Base-by-base conservation (phyloP, 2,329 filamentous ascomycete species). In the Aspergillus carbonarius region DNA sequence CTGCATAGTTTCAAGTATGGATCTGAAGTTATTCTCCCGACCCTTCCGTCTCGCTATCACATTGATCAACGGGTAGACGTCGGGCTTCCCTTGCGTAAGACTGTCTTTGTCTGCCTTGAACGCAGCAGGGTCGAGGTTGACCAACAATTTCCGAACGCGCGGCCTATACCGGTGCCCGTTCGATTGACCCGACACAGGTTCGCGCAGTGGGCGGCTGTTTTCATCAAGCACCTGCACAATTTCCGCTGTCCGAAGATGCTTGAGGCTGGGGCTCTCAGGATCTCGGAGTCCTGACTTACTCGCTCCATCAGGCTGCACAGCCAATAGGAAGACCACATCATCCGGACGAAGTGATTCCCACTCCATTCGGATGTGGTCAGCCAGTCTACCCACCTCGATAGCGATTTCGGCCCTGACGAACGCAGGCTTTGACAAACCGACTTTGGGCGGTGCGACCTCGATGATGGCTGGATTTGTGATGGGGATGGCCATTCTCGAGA, bases 11-110 rank as follows among this genome's bases (percentile, higher is more conserved):
- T 97, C 91, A 35, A 99, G 81, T 9, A 99, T 88, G 9, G 93
- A 88, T 70, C 91, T 96, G 81, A 99, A 99, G 75, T 99, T 99
- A 78, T 99, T 99, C 75, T 99, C 95, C 60, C 93, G 84, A 27
- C 91, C 88, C 71, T 86, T 88, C 66, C 95, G 85, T 58, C 95
- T 88, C 53, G 96, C 83, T 55, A 99, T 80, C 40, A 98, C 78
- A 70, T 99, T 99, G 69, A 99, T 87, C 34, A 82, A 83, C 47
- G 91, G 88, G 74, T 97, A 97, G 4, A 96, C 81, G 68, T 96
- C 89, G 0, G 85, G 80, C 67, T 90, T 89, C n/a, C 88, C 89
- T 59, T 83, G 80, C 9, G 84, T 79, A 37, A 83, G 79, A 54
- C 80, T 82, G 61, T 90, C 87, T 64, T 86, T 87, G 74, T 99